Evolutionary conservation across 2,329 filamentous ascomycete species (phyloP).

Genomic region (Ceratocystis colombiana): DNA sequence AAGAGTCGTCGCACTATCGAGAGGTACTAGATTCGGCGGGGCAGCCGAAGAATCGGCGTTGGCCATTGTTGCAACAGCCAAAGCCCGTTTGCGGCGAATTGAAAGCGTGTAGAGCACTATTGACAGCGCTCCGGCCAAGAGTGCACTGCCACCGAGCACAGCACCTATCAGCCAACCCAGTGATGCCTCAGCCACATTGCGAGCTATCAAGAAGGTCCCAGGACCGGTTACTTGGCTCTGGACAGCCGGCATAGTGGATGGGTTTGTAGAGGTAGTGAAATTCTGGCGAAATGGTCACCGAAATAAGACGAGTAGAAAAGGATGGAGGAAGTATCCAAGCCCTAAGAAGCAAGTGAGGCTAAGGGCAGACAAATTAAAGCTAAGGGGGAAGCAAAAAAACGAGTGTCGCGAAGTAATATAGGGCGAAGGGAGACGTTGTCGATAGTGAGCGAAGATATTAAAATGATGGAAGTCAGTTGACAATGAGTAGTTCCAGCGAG

Average conservation of each 20-base stretch:
- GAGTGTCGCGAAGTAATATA: slow-evolving; percentile 14
- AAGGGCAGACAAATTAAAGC: neutral
- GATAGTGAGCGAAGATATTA: neutral
- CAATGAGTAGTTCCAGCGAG: neutral
- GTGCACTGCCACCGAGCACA: slow-evolving; percentile 39
- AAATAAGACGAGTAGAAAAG: neutral
- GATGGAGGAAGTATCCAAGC: neutral
- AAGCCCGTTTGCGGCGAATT: slow-evolving; percentile 29
- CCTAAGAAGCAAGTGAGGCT: neutral
- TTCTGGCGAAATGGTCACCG: neutral
- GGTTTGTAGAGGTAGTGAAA: neutral
- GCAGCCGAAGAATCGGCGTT: neutral
- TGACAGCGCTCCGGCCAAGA: slow-evolving; percentile 38
- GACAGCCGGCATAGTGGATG: slow-evolving; percentile 19
- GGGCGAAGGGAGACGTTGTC: slow-evolving; percentile 6
- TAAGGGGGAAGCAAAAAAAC: neutral
- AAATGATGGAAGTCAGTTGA: neutral
- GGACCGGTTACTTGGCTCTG: slow-evolving; percentile 18
- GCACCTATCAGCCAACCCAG: slow-evolving; percentile 39
- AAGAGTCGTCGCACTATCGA: slow-evolving; percentile 8
- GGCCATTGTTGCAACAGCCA: slow-evolving; percentile 11
- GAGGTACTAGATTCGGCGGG: slow-evolving; percentile 2
- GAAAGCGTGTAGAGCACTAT: slow-evolving; percentile 37
- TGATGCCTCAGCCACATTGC: neutral
- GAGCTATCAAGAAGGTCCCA: neutral